Evolutionary conservation across 495 filamentous ascomycete genomes (phyloP).

Genomic region (Aspergillus campestris): DNA sequence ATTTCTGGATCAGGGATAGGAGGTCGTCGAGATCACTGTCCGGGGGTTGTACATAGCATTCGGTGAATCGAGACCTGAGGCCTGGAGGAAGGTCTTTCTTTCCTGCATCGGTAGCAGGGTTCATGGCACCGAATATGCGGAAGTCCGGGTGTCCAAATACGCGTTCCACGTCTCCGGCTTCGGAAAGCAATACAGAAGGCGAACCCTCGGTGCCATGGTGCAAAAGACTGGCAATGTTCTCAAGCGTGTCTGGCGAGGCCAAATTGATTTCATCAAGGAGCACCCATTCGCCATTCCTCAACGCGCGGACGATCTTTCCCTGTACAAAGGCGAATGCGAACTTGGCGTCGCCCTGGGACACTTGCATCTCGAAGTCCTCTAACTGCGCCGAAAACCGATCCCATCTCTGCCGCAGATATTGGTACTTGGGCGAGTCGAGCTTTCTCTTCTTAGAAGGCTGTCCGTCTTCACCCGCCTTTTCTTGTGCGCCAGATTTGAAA

Average conservation of each 20-base stretch:
- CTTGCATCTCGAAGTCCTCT: slow-evolving; percentile 72
- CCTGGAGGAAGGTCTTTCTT: slow-evolving; percentile 88
- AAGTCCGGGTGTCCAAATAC: slow-evolving; percentile 88
- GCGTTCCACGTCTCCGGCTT: slow-evolving; percentile 83
- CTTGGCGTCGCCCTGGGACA: slow-evolving; percentile 65
- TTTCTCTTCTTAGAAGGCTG: slow-evolving; percentile 78
- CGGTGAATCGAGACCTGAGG: slow-evolving; percentile 80
- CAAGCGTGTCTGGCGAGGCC: slow-evolving; percentile 86
- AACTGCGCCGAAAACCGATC: slow-evolving; percentile 66
- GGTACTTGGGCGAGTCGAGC: slow-evolving; percentile 58
- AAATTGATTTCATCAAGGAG: slow-evolving; percentile 97
- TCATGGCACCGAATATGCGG: slow-evolving; percentile 97
- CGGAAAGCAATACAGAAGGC: slow-evolving; percentile 80
- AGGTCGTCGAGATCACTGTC: slow-evolving; percentile 79
- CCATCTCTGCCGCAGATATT: slow-evolving; percentile 68
- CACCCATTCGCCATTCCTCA: slow-evolving; percentile 93
- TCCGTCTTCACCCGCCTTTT: slow-evolving; percentile 36
- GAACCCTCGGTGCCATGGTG: slow-evolving; percentile 52
- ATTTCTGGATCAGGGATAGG: slow-evolving; percentile 73
- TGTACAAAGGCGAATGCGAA: slow-evolving; percentile 96
- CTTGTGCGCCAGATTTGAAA: slow-evolving; percentile 30
- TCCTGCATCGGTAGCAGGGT: slow-evolving; percentile 93
- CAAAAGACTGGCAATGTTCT: slow-evolving; percentile 83
- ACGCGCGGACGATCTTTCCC: slow-evolving; percentile 86
- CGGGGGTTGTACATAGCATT: slow-evolving; percentile 83